Conservation (phyloP, 176 grass and related monocot species). For the Oryza officinalis region DNA sequence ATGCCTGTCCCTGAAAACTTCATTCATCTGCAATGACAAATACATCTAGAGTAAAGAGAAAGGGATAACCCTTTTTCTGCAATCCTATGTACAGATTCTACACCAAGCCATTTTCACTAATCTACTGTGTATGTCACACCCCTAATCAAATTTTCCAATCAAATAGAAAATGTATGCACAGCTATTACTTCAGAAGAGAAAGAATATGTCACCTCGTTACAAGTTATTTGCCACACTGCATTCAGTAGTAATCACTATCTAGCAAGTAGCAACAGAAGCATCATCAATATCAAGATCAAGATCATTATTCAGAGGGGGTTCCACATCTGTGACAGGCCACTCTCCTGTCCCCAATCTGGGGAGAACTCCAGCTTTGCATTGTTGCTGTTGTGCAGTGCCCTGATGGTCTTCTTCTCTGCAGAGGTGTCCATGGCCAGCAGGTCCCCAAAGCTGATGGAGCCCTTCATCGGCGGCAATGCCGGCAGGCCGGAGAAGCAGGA, state of each 20-base stretch:
- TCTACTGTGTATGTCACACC: constrained; percentile 17
- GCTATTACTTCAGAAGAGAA: constrained; percentile 32
- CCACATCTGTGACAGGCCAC: constrained; percentile 29
- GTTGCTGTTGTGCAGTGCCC: constrained; percentile 4
- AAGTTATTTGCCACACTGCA: constrained; percentile 3
- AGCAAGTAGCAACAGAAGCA: neutral
- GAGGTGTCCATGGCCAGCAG: constrained; percentile 1
- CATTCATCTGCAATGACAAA: constrained; percentile 9
- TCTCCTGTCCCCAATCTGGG: constrained; percentile 28
- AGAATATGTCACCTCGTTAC: constrained; percentile 31
- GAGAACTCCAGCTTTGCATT: constrained; percentile 36
- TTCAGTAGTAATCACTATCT: neutral
- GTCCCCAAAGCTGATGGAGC: constrained; percentile 17
- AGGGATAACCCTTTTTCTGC: constrained; percentile 11
- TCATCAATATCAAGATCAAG: neutral
- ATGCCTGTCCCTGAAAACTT: neutral
- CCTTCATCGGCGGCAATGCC: neutral
- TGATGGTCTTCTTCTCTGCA: constrained; percentile 21
- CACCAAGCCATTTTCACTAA: constrained; percentile 27
- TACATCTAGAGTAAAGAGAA: constrained; percentile 8
- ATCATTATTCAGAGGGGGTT: constrained; percentile 16
- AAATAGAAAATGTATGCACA: neutral
- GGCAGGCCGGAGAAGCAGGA: constrained; percentile 43
- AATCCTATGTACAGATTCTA: constrained; percentile 45
- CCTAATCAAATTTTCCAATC: constrained; percentile 30